These are phyloP conservation scores for Phytophthora palmivora DNA, from an alignment of 352 stramenopile species.

Conservation along the genomic window DNA sequence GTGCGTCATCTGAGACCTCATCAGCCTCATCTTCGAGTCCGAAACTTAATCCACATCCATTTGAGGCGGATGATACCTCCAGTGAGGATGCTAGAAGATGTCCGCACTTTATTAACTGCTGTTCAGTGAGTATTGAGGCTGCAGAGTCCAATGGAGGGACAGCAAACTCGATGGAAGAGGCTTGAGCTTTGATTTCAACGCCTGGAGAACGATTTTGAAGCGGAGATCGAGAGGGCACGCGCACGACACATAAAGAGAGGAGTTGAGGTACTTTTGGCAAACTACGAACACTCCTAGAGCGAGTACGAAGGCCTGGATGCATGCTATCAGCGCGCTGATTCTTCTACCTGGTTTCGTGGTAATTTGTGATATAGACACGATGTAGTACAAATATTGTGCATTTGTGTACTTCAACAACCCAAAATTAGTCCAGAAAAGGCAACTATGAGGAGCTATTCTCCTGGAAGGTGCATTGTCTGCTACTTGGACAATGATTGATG, in stretches of 20 bases:
- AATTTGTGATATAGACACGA: slow-evolving; percentile 22
- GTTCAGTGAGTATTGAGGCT: slow-evolving; percentile 9
- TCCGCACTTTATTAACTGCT: slow-evolving; percentile 27
- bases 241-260: slow-evolving; percentile 25
- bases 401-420: slow-evolving; percentile 23
- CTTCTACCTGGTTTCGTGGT: slow-evolving; percentile 5
- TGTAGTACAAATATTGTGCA: slow-evolving; percentile 10
- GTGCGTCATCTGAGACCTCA: slow-evolving; percentile 13
- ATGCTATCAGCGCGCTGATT: not conserved
- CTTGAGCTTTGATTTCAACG: slow-evolving; percentile 4
- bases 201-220: not conserved
- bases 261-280: slow-evolving; percentile 8
- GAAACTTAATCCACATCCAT: slow-evolving; percentile 15
- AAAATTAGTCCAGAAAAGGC: slow-evolving; percentile 13
- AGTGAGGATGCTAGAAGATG: slow-evolving; percentile 11
- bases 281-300: slow-evolving; percentile 4
- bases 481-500: slow-evolving; percentile 4
- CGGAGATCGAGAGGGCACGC: slow-evolving; percentile 9
- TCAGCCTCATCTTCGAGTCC: slow-evolving; percentile 32
- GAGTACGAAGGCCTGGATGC: not conserved
- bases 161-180: slow-evolving; percentile 15
- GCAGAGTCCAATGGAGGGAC: slow-evolving; percentile 28
- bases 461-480: slow-evolving; percentile 3
- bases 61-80: not conserved
- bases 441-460: slow-evolving; percentile 11